These are phyloP conservation scores for Schizosaccharomyces versatilis DNA, from an alignment of 1,139 yeast species.

Conservation along the genomic window DNA sequence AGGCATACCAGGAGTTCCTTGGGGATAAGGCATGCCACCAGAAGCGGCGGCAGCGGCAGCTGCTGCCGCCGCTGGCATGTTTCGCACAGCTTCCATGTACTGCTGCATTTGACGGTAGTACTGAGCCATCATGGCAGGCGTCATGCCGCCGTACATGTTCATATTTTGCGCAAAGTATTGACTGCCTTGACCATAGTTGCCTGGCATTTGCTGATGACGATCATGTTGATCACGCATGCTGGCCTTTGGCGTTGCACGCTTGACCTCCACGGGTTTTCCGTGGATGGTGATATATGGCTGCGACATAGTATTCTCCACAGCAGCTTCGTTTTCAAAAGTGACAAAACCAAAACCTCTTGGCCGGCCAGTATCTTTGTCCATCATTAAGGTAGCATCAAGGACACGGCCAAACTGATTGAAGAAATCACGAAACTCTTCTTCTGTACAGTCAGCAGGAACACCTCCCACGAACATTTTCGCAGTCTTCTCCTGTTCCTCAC, in stretches of 20 bases:
- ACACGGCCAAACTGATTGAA: slow-evolving; percentile 82
- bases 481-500: slow-evolving; percentile 92
- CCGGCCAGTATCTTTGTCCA: slow-evolving; percentile 92
- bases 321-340: slow-evolving; percentile 86
- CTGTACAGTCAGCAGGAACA: slow-evolving; percentile 85
- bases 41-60: background rate
- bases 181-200: slow-evolving; percentile 6
- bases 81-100: slow-evolving; percentile 43
- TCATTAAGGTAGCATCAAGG: slow-evolving; percentile 91
- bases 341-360: slow-evolving; percentile 96
- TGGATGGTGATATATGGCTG: slow-evolving; percentile 12
- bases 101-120: slow-evolving; percentile 75
- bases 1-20: background rate
- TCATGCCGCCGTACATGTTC: slow-evolving; percentile 29
- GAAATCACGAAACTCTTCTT: slow-evolving; percentile 68
- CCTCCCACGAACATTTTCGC: slow-evolving; percentile 98
- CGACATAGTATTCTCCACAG: slow-evolving; percentile 77
- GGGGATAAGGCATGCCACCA: background rate
- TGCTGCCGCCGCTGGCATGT: slow-evolving; percentile 12
- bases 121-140: slow-evolving; percentile 70
- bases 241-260: slow-evolving; percentile 91
- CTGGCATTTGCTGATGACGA: slow-evolving; percentile 9
- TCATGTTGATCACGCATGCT: slow-evolving; percentile 13
- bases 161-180: slow-evolving; percentile 11
- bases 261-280: slow-evolving; percentile 47